Conservation (phyloP, 2,329 filamentous ascomycete species). For the Clonostachys rosea region DNA sequence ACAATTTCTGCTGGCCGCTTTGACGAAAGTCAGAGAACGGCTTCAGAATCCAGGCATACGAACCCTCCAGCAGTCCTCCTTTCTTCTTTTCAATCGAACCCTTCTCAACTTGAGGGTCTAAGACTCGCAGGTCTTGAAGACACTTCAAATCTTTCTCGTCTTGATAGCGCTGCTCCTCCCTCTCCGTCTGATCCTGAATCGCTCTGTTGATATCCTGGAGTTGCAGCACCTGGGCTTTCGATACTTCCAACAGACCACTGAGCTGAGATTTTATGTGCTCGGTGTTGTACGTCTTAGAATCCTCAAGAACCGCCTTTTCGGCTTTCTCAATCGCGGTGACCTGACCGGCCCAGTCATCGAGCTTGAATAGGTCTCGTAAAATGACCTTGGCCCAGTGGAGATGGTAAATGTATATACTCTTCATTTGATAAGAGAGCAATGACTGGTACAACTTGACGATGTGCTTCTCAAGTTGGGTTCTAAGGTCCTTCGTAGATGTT, state of each 20-base stretch:
- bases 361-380: not conserved
- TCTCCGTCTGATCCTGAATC: not conserved
- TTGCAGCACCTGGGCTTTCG: conserved; percentile 12
- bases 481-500: conserved; percentile 4
- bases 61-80: conserved; percentile 21
- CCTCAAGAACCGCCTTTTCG: not conserved
- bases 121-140: not conserved
- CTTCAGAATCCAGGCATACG: conserved; percentile 25
- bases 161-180: not conserved
- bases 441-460: conserved; percentile 27
- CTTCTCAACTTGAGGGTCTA: conserved; percentile 3
- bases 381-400: not conserved
- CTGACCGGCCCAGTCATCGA: not conserved
- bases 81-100: conserved; percentile 15
- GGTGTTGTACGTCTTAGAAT: not conserved
- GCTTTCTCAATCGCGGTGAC: not conserved
- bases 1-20: conserved; percentile 6
- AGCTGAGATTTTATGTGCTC: not conserved
- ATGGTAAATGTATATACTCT: not conserved
- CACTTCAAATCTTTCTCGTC: not conserved
- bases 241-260: conserved; percentile 19
- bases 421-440: not conserved
- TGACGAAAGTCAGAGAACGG: conserved; percentile 11
- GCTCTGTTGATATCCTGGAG: conserved; percentile 15
- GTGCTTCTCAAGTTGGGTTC: conserved; percentile 13